Percentiles rank a stretch among this genome's conserved stretches.
Conservation (phyloP, 768 basidiomycete species). For the Scleroderma bovista region DNA sequence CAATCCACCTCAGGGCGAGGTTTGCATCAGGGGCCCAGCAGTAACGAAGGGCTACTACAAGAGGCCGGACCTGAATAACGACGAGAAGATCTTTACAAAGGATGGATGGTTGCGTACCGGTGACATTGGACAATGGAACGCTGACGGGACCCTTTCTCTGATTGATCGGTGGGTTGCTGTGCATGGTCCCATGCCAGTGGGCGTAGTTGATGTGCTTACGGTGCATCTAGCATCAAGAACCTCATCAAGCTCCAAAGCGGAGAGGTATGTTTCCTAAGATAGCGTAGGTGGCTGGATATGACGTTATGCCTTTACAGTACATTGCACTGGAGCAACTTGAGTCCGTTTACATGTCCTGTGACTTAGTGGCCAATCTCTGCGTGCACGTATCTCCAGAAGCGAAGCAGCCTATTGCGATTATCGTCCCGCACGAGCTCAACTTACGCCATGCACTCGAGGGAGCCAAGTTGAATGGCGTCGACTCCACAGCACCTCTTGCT, state of each 20-base stretch:
- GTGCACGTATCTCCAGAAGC: constrained; percentile 74
- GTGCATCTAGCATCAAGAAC: constrained; percentile 67
- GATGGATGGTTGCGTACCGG: constrained; percentile 96
- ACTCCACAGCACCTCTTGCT: constrained; percentile 37
- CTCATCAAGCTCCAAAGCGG: constrained; percentile 80
- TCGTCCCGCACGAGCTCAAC: constrained; percentile 77
- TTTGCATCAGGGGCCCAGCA: constrained; percentile 82
- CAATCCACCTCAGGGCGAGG: constrained; percentile 75
- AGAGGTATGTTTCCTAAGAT: constrained; percentile 41
- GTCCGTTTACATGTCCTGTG: constrained; percentile 80
- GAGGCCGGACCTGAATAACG: constrained; percentile 82
- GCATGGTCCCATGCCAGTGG: not conserved
- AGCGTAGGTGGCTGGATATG: too few relatives aligned
- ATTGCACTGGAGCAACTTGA: constrained; percentile 90
- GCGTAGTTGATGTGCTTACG: not conserved
- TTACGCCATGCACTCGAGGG: constrained; percentile 52
- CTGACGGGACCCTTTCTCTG: constrained; percentile 81
- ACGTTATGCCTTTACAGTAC: constrained; percentile 44
- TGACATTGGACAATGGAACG: constrained; percentile 92
- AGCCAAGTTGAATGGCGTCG: constrained; percentile 25
- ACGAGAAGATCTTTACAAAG: constrained; percentile 74
- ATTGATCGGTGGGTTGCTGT: constrained; percentile 71
- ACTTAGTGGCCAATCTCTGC: constrained; percentile 75
- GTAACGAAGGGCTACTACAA: constrained; percentile 92
- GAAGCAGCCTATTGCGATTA: constrained; percentile 78